These are phyloP conservation scores for Russula dissimulans DNA, from an alignment of 768 basidiomycete genomes.

Conservation along the genomic window DNA sequence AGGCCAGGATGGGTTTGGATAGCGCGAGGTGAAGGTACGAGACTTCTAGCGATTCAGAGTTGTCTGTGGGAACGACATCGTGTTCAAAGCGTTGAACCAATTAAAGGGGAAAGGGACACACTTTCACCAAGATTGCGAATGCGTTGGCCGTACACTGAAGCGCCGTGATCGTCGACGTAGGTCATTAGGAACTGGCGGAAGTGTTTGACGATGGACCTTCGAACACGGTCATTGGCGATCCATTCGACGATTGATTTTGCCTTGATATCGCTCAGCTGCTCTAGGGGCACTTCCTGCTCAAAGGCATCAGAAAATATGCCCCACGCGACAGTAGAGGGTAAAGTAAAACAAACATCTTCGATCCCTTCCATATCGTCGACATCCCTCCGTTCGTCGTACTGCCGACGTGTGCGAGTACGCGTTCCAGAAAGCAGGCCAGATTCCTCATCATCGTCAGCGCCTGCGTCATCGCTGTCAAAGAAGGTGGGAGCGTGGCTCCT, in stretches of 20 bases:
- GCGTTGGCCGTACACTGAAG: conserved; percentile 89
- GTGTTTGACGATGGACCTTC: conserved; percentile 81
- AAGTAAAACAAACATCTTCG: conserved; percentile 57
- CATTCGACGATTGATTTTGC: conserved; percentile 96
- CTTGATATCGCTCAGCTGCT: conserved; percentile 96
- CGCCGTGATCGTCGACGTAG: conserved; percentile 84
- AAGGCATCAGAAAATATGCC: not conserved
- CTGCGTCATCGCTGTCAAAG: conserved; percentile 74
- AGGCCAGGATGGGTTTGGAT: conserved; percentile 92
- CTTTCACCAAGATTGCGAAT: conserved; percentile 94
- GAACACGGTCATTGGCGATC: conserved; percentile 90
- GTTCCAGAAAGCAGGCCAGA: conserved; percentile 61
- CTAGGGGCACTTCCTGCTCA: conserved; percentile 79
- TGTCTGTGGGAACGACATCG: conserved; percentile 44
- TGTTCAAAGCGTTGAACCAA: not conserved
- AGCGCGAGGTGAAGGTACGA: conserved; percentile 91
- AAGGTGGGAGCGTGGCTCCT: conserved; percentile 82
- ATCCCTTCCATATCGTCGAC: conserved; percentile 85
- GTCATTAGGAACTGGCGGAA: conserved; percentile 95
- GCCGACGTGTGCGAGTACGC: conserved; percentile 74
- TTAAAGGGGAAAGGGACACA: conserved; percentile 30
- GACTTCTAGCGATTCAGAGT: conserved; percentile 95
- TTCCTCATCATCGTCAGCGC: conserved; percentile 53
- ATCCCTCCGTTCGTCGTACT: conserved; percentile 90
- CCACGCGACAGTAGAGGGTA: not conserved